phyloP scores from a whole-genome alignment of 2,329 filamentous ascomycete genomes.

The Fusarium nisikadoi region DNA sequence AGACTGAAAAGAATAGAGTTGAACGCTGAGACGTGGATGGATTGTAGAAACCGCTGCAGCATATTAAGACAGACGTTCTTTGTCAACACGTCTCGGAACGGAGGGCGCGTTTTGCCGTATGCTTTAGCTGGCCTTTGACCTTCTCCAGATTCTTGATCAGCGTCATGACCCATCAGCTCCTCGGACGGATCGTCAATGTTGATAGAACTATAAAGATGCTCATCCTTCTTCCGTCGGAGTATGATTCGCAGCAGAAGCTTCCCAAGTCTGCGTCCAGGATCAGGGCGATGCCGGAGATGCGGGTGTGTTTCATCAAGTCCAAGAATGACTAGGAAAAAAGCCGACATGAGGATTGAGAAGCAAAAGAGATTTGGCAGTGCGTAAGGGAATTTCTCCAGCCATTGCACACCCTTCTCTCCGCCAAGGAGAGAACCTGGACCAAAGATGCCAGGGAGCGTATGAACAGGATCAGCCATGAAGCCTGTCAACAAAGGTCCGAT shows the following conservation, averaged over 20 bases:
- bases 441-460: conserved; percentile 65
- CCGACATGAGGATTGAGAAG: conserved; percentile 57
- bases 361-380: conserved; percentile 66
- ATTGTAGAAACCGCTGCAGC: conserved; percentile 74
- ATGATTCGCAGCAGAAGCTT: background rate
- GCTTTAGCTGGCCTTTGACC: background rate
- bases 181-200: background rate
- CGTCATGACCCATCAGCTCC: background rate
- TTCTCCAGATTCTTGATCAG: background rate
- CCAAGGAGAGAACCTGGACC: conserved; percentile 58
- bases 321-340: conserved; percentile 59
- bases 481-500: conserved; percentile 77
- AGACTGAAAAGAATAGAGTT: conserved; percentile 82
- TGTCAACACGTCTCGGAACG: conserved; percentile 66
- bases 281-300: background rate
- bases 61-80: conserved; percentile 66
- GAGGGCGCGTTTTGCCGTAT: conserved; percentile 59
- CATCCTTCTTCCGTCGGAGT: background rate
- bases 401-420: background rate
- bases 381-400: conserved; percentile 58
- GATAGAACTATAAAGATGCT: background rate
- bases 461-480: conserved; percentile 71
- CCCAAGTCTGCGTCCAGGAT: background rate
- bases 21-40: conserved; percentile 80
- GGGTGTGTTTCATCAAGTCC: conserved; percentile 62